phyloP scores from a whole-genome alignment of 2,329 filamentous ascomycete species.

The Dendryphion nanum region DNA sequence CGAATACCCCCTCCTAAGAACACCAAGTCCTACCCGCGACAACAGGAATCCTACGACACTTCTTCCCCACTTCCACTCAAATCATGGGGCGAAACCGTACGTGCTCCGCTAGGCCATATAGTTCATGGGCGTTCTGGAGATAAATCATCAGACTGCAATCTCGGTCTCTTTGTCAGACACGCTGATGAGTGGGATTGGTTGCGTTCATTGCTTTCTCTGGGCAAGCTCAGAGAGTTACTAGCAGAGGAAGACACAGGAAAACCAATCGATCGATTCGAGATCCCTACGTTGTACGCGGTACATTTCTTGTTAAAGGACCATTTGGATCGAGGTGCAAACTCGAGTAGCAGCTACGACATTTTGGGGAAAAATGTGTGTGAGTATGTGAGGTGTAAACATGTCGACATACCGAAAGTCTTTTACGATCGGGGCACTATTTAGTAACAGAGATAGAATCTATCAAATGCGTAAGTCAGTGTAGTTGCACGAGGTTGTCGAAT shows the following conservation, averaged over 20 bases:
- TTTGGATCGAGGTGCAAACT: slow-evolving; percentile 43
- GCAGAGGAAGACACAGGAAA: slow-evolving; percentile 19
- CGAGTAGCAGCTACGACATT: slow-evolving; percentile 42
- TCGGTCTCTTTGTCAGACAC: slow-evolving; percentile 21
- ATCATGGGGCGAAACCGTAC: slow-evolving; percentile 30
- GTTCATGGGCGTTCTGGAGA: slow-evolving; percentile 25
- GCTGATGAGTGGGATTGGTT: slow-evolving; percentile 28
- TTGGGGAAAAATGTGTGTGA: slow-evolving; percentile 41
- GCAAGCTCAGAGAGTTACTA: slow-evolving; percentile 18
- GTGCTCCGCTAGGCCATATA: slow-evolving; percentile 36
- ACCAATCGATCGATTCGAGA: slow-evolving; percentile 16
- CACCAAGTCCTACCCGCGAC: slow-evolving; percentile 7
- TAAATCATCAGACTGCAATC: slow-evolving; percentile 24
- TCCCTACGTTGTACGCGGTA: slow-evolving; percentile 30
- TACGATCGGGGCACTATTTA: slow-evolving; percentile 6
- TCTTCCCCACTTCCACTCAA: slow-evolving; percentile 17
- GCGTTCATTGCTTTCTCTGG: slow-evolving; percentile 16
- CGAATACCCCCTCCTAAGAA: slow-evolving; percentile 10
- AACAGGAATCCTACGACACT: slow-evolving; percentile 24
- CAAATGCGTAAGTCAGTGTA: no score
- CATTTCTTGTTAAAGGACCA: slow-evolving; percentile 46
- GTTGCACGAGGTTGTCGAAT: no score
- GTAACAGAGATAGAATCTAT: no score
- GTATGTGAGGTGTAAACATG: slow-evolving; percentile 13
- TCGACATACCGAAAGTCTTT: slow-evolving; percentile 9